These are phyloP conservation scores for Eragrostis nindensis DNA, from an alignment of 176 grass and related monocot species.

Conservation along the genomic window DNA sequence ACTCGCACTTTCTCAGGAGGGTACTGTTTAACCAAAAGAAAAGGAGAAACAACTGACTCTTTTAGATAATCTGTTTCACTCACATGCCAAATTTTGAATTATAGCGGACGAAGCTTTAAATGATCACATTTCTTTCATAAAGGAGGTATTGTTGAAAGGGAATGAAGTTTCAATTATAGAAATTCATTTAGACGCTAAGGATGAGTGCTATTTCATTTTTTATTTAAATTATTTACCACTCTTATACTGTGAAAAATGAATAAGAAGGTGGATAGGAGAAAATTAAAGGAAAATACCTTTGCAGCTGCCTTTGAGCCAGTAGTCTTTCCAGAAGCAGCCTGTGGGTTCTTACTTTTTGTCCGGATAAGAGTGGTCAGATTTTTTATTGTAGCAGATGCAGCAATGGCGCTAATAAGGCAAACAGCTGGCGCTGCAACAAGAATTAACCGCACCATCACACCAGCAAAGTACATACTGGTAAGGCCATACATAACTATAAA, in stretches of 20 bases:
- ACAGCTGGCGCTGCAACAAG: constrained; percentile 95
- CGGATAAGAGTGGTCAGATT: constrained; percentile 88
- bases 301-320: constrained; percentile 83
- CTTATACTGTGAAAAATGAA: neutral
- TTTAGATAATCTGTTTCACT: neutral
- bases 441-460: constrained; percentile 97
- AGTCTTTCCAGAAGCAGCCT: constrained; percentile 67
- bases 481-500: constrained; percentile 98
- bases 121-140: neutral
- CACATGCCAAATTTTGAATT: neutral
- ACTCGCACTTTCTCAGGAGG: neutral
- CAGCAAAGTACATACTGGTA: constrained; percentile 99
- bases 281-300: constrained; percentile 60
- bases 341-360: constrained; percentile 66
- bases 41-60: neutral
- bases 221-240: neutral
- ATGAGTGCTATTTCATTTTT: neutral
- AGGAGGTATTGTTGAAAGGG: neutral
- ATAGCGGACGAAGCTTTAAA: too few species aligned
- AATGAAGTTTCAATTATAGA: neutral
- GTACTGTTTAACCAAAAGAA: neutral
- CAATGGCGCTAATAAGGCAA: constrained; percentile 96
- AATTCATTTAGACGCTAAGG: neutral
- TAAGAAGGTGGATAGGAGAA: neutral
- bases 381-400: constrained; percentile 89